Conservation (phyloP, 1,139 yeast species). For the Petasospora fabianii region DNA sequence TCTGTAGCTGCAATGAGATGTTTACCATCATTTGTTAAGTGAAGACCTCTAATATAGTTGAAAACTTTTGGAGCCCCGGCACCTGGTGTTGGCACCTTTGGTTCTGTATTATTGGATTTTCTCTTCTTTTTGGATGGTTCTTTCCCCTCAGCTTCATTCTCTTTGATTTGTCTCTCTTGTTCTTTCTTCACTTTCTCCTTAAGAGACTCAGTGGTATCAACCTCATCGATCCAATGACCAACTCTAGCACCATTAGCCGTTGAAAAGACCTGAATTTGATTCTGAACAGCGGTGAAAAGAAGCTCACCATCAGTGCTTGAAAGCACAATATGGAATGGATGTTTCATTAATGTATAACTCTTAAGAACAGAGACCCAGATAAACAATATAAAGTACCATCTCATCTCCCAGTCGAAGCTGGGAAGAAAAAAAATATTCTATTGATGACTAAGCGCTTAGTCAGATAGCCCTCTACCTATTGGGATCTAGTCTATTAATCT, state of each 20-base stretch:
- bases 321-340: constrained; percentile 60
- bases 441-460: too few relatives aligned
- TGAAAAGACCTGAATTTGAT: constrained; percentile 49
- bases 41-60: constrained; percentile 62
- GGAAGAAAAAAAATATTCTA: too few relatives aligned
- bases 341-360: constrained; percentile 43
- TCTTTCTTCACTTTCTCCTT: constrained; percentile 45
- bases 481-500: too few relatives aligned
- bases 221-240: constrained; percentile 59
- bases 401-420: too few relatives aligned
- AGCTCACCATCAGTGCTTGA: constrained; percentile 41
- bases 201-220: constrained; percentile 39
- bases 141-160: constrained; percentile 31
- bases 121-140: constrained; percentile 29
- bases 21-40: constrained; percentile 48
- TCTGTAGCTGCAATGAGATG: constrained; percentile 71
- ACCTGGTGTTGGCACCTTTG: constrained; percentile 60
- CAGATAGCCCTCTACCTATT: too few relatives aligned
- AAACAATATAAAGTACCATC: too few relatives aligned
- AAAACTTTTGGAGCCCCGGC: constrained; percentile 64
- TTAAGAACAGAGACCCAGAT: too few relatives aligned
- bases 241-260: constrained; percentile 33
- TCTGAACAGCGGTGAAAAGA: constrained; percentile 55
- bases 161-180: constrained; percentile 34
- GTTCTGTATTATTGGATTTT: constrained; percentile 36